Base-by-base conservation (phyloP, 352 stramenopile species). In the Phytophthora hybrid region DNA sequence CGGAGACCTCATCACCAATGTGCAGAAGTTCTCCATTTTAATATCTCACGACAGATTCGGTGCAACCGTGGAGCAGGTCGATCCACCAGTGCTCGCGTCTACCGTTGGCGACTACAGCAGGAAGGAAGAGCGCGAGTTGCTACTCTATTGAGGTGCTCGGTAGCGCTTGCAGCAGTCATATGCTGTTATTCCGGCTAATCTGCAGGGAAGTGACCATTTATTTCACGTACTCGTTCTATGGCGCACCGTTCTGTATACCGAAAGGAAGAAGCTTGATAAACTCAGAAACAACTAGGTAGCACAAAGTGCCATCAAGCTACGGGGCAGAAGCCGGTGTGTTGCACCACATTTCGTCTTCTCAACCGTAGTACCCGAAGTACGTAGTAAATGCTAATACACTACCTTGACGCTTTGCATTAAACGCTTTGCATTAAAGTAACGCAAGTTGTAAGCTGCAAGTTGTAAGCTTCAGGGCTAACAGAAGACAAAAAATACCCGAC, bases 1-100 rank as follows among this genome's bases (percentile, higher is more conserved):
- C 39, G 84, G 79, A 57, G 74, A 88, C 88, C 83, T 87, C 85
- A 98, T 82, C 98, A 98, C 89, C 81, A 98, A 46, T 83, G 81
- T 91, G 31, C 66, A 85, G 51, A 82, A 79, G 61, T 84, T 89
- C 49, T 83, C 83, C 8, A 73, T 91, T 10, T 72, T 91, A 0
- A 68, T 89, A 34, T 80, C 78, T 9, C 83, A 91, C 63, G 72
- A 82, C 10, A 70, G 73, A 21, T 80, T 83, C 6, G 84, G 84
- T 19, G 77, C 80, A 7, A 77, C 44, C 0, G 82, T 89, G 65
- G 64, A 84, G 49, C 84, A 89, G 56, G 64, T 78, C 16, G 49
- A 74, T 1, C 84, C 84, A 13, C 84, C 84, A 0, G 79, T 87
- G 31, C 62, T 89, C 41, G 82, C 82, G 34, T 44, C 72, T 18